Percentiles rank a stretch among this genome's conserved stretches.
These are phyloP conservation scores for Yamadazyma kitorensis DNA, from an alignment of 805 yeast genomes.

Conservation along the genomic window DNA sequence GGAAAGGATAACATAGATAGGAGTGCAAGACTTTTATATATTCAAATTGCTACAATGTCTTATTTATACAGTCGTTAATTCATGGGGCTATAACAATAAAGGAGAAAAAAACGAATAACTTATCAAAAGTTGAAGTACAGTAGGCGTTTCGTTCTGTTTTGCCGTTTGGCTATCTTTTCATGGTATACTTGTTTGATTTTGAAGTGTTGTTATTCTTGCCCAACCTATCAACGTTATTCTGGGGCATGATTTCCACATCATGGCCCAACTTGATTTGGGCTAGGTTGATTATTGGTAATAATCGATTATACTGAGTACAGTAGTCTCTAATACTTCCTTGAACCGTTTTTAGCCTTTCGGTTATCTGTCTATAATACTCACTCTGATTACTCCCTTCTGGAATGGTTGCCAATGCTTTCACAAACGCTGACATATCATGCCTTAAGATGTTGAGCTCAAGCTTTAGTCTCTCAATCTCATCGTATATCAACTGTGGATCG, in stretches of 20 bases:
- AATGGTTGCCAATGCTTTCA: constrained; percentile 36
- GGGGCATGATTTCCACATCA: constrained; percentile 46
- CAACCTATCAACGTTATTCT: constrained; percentile 1
- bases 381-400: constrained; percentile 30
- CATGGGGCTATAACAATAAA: no score
- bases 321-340: constrained; percentile 41
- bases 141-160: no score
- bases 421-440: constrained; percentile 38
- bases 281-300: constrained; percentile 49
- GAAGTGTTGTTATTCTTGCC: constrained; percentile 4
- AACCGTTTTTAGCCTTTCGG: constrained; percentile 34
- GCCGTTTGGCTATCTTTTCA: constrained; percentile 2
- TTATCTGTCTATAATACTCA: constrained; percentile 36
- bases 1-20: no score
- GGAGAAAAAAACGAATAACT: no score
- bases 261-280: constrained; percentile 50
- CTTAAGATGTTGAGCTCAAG: constrained; percentile 41
- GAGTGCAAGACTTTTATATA: no score
- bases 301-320: constrained; percentile 40
- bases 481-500: constrained; percentile 40
- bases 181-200: constrained; percentile 6
- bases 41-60: no score
- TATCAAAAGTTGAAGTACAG: no score
- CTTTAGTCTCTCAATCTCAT: constrained; percentile 40
- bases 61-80: no score